Conservation (phyloP, 2,329 filamentous ascomycete species). For the Trichoderma koningiopsis region DNA sequence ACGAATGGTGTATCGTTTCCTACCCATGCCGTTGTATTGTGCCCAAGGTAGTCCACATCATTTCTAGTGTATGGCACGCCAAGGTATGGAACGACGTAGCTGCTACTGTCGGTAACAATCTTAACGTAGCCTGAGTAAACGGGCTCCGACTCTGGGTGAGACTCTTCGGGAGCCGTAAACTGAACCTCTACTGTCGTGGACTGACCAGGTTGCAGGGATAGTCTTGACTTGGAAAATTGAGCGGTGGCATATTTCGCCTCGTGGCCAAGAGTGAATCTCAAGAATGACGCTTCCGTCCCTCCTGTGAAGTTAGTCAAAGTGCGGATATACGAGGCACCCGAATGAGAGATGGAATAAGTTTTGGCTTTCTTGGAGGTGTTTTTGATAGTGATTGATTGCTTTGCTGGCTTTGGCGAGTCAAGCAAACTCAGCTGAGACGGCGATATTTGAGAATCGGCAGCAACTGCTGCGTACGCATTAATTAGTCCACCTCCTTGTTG, state of each 20-base stretch:
- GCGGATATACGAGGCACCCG: background rate
- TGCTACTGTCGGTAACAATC: background rate
- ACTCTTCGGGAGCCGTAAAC: background rate
- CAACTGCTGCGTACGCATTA: constrained; percentile 60
- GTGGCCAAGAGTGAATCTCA: background rate
- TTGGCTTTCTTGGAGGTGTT: constrained; percentile 44
- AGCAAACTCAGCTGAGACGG: constrained; percentile 52
- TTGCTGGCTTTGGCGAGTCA: constrained; percentile 62
- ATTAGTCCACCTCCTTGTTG: constrained; percentile 64
- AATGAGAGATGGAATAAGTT: background rate
- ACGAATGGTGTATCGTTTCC: background rate
- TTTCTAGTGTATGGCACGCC: background rate
- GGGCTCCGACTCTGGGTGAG: background rate
- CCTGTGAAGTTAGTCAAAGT: constrained; percentile 2
- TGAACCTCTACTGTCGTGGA: background rate
- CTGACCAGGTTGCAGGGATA: background rate
- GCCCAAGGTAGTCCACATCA: background rate
- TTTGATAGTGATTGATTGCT: constrained; percentile 50
- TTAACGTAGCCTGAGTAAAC: background rate
- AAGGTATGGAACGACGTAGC: background rate
- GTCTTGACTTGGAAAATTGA: background rate
- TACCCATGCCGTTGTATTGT: background rate
- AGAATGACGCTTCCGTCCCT: background rate
- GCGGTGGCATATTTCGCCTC: background rate
- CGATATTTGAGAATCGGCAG: constrained; percentile 55